Base-by-base conservation (phyloP, 2,329 filamentous ascomycete species). In the Gaeumannomyces sp. region DNA sequence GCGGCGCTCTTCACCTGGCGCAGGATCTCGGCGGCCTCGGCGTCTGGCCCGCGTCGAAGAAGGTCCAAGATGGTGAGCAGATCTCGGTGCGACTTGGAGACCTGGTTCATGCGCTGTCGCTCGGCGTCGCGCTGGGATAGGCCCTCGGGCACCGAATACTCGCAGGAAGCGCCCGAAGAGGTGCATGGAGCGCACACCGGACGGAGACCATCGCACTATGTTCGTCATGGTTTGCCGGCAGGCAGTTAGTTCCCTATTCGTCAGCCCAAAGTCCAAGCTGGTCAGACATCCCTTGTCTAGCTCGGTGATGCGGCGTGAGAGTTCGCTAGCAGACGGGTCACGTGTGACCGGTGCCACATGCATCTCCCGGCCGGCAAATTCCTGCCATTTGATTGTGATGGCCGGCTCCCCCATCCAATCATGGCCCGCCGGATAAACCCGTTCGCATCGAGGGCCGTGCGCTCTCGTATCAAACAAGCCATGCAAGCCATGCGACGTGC, bases 161-260 rank as follows among this genome's bases (percentile, higher is more conserved):
- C 19, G 64, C 64, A 65, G 1, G 19, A 28, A 1, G 45, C n/a
- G 28, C 57, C 53, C 4, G n/a, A 16, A 13, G 57, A 29, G n/a
- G 35, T 16, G 31, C 64, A 65, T 16, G 57, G 59, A 16, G 58
- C 61, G 59, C 64, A 65, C n/a, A 57, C 31, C 31, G 64, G 64
- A 19, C 64, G 64, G 14, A 57, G n/a, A 14, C 61, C 58, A 64
- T 65, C 62, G 31, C 64, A 65, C 64, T 65, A 38, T 35, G 14
- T 35, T 19, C 5, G 27, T 25, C 19, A 28, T n/a, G 45, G 57
- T 27, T 59, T 25, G 45, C 45, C 45, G 45, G 45, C 45, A 53
- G 22, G 45, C 22, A n/a, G 45, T 59, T 19, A 53, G 45, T 29
- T 29, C 14, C 57, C 7, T 59, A 28, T 59, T 11, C n/a, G 14